Evolutionary conservation across 1,139 yeast genomes (phyloP), one percentile per base, ranked within the genome.

Genomic region (Yamadazyma friedrichii): DNA sequence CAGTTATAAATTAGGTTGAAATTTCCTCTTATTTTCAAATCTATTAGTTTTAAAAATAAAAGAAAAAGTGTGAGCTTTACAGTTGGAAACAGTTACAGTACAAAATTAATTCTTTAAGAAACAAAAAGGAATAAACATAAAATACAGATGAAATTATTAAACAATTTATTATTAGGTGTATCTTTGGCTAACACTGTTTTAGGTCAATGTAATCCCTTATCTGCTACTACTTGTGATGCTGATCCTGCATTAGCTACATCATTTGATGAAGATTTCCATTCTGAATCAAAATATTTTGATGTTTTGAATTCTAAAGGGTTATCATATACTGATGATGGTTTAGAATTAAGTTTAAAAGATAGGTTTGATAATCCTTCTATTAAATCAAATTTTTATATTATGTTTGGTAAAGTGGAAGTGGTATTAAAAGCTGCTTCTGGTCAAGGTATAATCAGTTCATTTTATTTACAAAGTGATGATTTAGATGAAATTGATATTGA

Each of bases 401-500:
- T 88, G 91, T 88, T 82, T 62, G 96, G 96, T 41, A 80, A 80
- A 50, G 79, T 88, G 15, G 94, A 87, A 58, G 89, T 82, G 9
- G 73, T 70, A 2, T 59, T 86, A 45, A 76, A 82, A 57, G 85
- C 93, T 13, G 89, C 93, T 3, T 65, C 74, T 15, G 96, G 96
- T 20, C 62, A 62, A 34, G 96, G 96, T 45, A 74, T 88, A 31
- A 78, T 88, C 16, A 85, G 96, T 0, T 81, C 91, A 2, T 82
- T 88, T 54, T 88, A 82, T 51, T 69, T 88, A 45, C 95, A 88
- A 60, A 82, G 89, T 51, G 96, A 88, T 59, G 95, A 84, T 53
- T 67, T 83, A 48, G 96, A 88, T 61, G 96, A 88, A 64, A 80
- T 88, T 35, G 96, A 88, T 64, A 62, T 87, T 40, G 96, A 88